A percentile compares a stretch with the other conserved stretches of the same genome.
phyloP scores from a whole-genome alignment of 2,329 filamentous ascomycete genomes.

The Blumeriella jaapii region DNA sequence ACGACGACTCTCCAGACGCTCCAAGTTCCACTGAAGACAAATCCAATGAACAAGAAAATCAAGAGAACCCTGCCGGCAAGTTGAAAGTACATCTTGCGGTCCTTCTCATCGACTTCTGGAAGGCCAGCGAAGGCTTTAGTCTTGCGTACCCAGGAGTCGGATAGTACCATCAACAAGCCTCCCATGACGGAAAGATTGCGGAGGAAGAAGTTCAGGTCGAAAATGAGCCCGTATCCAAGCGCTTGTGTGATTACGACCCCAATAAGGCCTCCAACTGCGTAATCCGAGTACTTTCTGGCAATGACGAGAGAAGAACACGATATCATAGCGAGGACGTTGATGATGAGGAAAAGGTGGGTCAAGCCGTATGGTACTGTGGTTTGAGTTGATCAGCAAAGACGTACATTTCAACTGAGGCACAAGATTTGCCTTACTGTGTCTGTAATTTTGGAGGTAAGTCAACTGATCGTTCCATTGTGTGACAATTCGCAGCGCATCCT shows the following conservation, averaged over 20 bases:
- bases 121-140: constrained; percentile 91
- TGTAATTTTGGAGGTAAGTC: constrained; percentile 82
- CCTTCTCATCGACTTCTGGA: constrained; percentile 93
- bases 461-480: constrained; percentile 98
- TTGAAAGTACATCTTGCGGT: constrained; percentile 99
- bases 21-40: constrained; percentile 93
- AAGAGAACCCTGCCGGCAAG: constrained; percentile 88
- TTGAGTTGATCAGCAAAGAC: constrained; percentile 13
- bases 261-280: constrained; percentile 82
- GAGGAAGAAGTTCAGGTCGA: constrained; percentile 99
- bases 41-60: constrained; percentile 95
- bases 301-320: constrained; percentile 79
- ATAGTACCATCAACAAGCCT: constrained; percentile 93
- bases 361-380: constrained; percentile 68
- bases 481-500: constrained; percentile 89
- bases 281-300: constrained; percentile 82
- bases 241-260: constrained; percentile 87
- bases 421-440: constrained; percentile 55
- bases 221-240: constrained; percentile 92
- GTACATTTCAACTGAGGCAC: not conserved
- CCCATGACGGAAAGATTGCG: constrained; percentile 97
- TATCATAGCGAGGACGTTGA: constrained; percentile 83
- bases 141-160: constrained; percentile 97
- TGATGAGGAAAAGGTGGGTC: constrained; percentile 84
- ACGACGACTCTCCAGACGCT: constrained; percentile 78